Evolutionary conservation across 352 stramenopile genomes (phyloP), one percentile per base, ranked within the genome.

Genomic region (Thalassiosira allenii): DNA sequence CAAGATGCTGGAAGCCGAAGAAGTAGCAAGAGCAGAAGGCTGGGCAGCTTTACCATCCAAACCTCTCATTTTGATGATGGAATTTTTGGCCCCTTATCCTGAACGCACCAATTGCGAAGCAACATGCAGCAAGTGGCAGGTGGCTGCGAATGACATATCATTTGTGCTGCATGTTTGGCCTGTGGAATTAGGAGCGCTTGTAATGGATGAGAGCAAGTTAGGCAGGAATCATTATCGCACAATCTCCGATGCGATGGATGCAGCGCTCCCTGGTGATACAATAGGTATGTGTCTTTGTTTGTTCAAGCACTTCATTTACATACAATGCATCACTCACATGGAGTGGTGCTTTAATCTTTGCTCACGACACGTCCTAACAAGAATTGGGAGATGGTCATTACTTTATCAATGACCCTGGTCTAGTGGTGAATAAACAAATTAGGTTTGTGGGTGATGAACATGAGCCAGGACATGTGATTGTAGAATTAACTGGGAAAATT

Each of bases 1-100:
- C 62, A 58, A 94, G n/a, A 93, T 96, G 61, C 94, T 97, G 57
- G 92, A 98, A 73, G 93, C 95, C 49, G 61, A 97, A 34, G 89
- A 91, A 20, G 75, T 80, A 5, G 94, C 96, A 25, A 79, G 80
- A 25, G 27, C 84, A 29, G 74, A 91, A 56, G 90, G 92, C 0
- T 99, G 95, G 84, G 83, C 87, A 56, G 94, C 92, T 0, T 75
- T 98, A 14, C 92, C 95, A 14, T 71, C 82, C 4, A 92, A 90
- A 20, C 83, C 94, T 20, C 79, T 98, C 51, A 69, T 96, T 0
- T 68, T 88, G 2, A 93, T 98, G 17, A 89, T 98, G 75, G 74
- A 87, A n/a, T 98, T 95, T 65, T 78, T 98, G 2, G 33, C 85
- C 2, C 87, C 94, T n/a, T 90, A 83, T 57, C 91, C 88, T 29